Evolutionary conservation across 176 grass and related monocot species (phyloP), one percentile per base, ranked within the genome.

Genomic region (Musa beccarii): DNA sequence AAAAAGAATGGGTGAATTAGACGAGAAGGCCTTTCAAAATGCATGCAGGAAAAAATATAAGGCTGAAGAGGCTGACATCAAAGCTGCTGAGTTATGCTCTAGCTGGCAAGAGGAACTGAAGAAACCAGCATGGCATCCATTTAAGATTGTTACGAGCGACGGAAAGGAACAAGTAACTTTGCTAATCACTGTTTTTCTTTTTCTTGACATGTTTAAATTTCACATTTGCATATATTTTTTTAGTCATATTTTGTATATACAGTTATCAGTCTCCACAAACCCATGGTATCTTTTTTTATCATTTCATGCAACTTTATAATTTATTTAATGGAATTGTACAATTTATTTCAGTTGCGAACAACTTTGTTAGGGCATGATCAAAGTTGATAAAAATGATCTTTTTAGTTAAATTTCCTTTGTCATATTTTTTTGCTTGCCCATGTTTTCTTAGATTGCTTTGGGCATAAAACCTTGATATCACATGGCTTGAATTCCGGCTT

Each of bases 81-180:
- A 61, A 78, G 75, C 85, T 75, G 82, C 75, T 8, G 84, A 91
- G 74, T 73, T 98, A 49, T 77, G 75, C 51, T 67, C 84, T 59
- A 63, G 21, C 71, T 98, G 90, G 90, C 88, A 98, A 80, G 94
- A 93, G 56, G 94, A 93, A 81, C 70, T 98, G 68, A 98, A 98
- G 78, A 93, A 93, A 55, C 90, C 94, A 78, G 68, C 84, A 15
- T 98, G 94, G 94, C 88, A 98, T 87, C 94, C 94, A 43, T 98
- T 84, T 83, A 98, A 98, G 70, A 76, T 84, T 65, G 6, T 89
- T 55, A 19, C 76, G 15, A 52, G 29, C 61, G 83, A 88, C 29
- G 94, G 84, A 56, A 81, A 79, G 61, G 8, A 75, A 16, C 86
- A 91, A 84, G 94, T 98, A 87, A 49, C 75, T 11, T 25, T 51